phyloP scores from a whole-genome alignment of 73 alveolate genomes.

The Paraurostyla sp. region DNA sequence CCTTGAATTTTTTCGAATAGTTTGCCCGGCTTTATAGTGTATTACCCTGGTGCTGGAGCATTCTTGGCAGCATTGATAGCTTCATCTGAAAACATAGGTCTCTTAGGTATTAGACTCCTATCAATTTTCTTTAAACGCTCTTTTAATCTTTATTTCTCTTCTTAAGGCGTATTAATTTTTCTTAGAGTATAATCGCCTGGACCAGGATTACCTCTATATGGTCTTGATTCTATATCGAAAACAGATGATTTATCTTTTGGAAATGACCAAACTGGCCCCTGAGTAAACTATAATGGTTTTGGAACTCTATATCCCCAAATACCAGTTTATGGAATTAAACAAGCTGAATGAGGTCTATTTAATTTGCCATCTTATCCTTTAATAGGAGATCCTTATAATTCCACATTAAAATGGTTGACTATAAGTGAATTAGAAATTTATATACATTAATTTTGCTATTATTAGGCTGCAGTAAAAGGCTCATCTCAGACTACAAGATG shows the following conservation, averaged over 20 bases:
- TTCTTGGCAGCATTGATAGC: neutral
- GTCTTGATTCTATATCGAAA: neutral
- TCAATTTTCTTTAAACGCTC: neutral
- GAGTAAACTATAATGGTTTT: neutral
- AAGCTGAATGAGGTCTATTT: constrained; percentile 3
- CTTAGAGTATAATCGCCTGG: constrained; percentile 23
- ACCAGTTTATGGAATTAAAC: neutral
- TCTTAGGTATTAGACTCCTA: neutral
- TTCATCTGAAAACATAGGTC: constrained; percentile 20
- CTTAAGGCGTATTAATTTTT: neutral
- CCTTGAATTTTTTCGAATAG: constrained; percentile 30
- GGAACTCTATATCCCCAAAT: constrained; percentile 12
- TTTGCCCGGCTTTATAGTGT: neutral
- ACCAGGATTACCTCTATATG: constrained; percentile 32
- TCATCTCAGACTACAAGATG: constrained; percentile 6
- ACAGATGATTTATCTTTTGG: constrained; percentile 15
- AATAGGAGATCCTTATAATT: neutral
- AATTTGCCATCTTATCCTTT: neutral
- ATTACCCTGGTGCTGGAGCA: constrained; percentile 44
- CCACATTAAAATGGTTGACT: neutral
- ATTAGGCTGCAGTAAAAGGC: no score
- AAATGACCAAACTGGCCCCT: constrained; percentile 16
- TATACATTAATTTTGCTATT: neutral
- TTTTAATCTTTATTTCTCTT: constrained; percentile 23
- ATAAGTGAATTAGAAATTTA: neutral